Evolutionary conservation across 768 basidiomycete species (phyloP).

Genomic region (Pleurotus platypus): DNA sequence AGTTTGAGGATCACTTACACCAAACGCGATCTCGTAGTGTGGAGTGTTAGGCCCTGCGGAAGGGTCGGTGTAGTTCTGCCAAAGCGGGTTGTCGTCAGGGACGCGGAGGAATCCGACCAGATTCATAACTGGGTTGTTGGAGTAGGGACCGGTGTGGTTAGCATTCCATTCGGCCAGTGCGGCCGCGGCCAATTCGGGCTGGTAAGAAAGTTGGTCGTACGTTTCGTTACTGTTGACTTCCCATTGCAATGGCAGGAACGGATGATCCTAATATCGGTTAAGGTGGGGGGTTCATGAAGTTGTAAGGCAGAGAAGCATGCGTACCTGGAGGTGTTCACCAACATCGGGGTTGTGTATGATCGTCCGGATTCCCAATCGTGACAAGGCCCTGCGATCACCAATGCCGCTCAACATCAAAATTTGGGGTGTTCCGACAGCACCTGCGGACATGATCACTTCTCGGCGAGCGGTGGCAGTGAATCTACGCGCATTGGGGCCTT

Average conservation of each 20-base stretch:
- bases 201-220: slow-evolving; percentile 20
- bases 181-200: slow-evolving; percentile 16
- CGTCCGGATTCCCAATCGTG: slow-evolving; percentile 30
- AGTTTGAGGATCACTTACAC: slow-evolving; percentile 7
- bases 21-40: slow-evolving; percentile 18
- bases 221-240: slow-evolving; percentile 23
- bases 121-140: not conserved
- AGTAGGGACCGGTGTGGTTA: slow-evolving; percentile 15
- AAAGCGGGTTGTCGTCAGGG: slow-evolving; percentile 12
- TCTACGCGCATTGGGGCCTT: slow-evolving; percentile 20
- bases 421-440: slow-evolving; percentile 35
- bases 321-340: slow-evolving; percentile 24
- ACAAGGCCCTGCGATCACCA: slow-evolving; percentile 43
- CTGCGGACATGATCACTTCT: slow-evolving; percentile 35
- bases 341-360: slow-evolving; percentile 30
- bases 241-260: slow-evolving; percentile 12
- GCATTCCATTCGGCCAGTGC: slow-evolving; percentile 24
- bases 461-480: slow-evolving; percentile 23
- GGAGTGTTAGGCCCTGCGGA: slow-evolving; percentile 17
- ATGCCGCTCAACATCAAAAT: slow-evolving; percentile 49
- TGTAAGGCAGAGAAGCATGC: too few species aligned
- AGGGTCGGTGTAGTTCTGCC: slow-evolving; percentile 17
- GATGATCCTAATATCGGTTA: slow-evolving; percentile 22
- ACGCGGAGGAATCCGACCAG: slow-evolving; percentile 19
- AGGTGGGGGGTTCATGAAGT: not conserved